Percentiles rank a stretch among this genome's conserved stretches.
These are phyloP conservation scores for Coniosporium apollinis DNA, from an alignment of 495 filamentous ascomycete genomes.

Conservation along the genomic window DNA sequence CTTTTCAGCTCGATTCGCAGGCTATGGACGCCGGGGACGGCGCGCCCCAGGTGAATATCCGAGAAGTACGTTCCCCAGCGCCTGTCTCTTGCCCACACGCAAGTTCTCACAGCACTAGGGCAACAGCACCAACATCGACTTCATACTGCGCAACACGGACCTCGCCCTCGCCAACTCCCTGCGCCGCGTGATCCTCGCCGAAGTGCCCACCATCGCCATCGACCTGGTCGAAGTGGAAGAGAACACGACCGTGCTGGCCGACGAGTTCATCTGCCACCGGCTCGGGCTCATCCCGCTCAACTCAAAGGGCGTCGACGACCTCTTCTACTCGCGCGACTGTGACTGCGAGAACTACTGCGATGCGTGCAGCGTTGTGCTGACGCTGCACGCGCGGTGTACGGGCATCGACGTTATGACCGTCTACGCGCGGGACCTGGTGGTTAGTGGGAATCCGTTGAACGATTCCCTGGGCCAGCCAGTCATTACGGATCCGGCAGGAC, in stretches of 20 bases:
- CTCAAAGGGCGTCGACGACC: conserved; percentile 65
- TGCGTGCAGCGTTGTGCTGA: conserved; percentile 68
- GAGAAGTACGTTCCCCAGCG: conserved; percentile 3
- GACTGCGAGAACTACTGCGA: conserved; percentile 90
- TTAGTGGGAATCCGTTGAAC: conserved; percentile 41
- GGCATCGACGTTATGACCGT: conserved; percentile 73
- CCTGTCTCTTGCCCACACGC: background rate
- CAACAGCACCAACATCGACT: conserved; percentile 55
- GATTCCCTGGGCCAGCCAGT: conserved; percentile 73
- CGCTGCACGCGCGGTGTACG: conserved; percentile 67
- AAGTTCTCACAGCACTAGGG: conserved; percentile 30
- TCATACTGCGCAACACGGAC: conserved; percentile 62
- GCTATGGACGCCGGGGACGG: conserved; percentile 5
- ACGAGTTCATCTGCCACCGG: conserved; percentile 90
- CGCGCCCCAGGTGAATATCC: conserved; percentile 10
- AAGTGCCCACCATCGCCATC: conserved; percentile 89
- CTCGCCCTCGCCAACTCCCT: conserved; percentile 88
- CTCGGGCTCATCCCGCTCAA: conserved; percentile 82
- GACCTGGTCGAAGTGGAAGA: conserved; percentile 83
- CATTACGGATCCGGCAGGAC: conserved; percentile 60
- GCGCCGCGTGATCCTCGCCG: conserved; percentile 80
- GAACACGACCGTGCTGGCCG: conserved; percentile 87
- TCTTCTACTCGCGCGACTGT: conserved; percentile 87
- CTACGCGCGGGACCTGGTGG: conserved; percentile 70
- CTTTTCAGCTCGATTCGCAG: too few species aligned